Conservation (phyloP, 176 grass and related monocot genomes). For the Otatea glauca region DNA sequence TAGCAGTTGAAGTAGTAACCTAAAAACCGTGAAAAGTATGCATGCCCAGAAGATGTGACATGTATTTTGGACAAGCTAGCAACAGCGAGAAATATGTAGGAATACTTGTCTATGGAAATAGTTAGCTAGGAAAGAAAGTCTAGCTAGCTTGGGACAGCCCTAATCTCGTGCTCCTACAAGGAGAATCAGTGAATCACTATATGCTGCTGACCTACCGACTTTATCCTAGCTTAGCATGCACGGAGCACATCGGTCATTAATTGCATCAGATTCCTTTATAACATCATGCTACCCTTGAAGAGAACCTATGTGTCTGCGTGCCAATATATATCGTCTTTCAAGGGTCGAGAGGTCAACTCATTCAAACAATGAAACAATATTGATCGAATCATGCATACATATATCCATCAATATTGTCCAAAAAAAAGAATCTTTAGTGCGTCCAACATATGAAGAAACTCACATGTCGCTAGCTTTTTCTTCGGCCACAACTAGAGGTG, state of each 20-base stretch:
- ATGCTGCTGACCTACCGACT: constrained; percentile 16
- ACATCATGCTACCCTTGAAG: background rate
- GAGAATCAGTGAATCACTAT: background rate
- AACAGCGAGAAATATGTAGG: background rate
- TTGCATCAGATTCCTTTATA: constrained; percentile 16
- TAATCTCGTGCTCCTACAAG: background rate
- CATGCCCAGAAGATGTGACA: too few relatives aligned
- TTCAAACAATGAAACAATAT: background rate
- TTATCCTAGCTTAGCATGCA: background rate
- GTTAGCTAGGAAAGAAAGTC: background rate
- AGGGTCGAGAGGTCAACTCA: background rate
- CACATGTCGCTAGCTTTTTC: background rate
- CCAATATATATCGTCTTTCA: background rate
- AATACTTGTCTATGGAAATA: background rate
- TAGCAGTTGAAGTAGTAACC: too few relatives aligned
- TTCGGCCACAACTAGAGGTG: too few relatives aligned
- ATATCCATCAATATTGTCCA: background rate
- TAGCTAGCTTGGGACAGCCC: background rate
- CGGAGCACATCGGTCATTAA: constrained; percentile 32
- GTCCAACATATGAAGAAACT: background rate
- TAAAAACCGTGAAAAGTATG: too few relatives aligned
- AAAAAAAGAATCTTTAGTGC: background rate
- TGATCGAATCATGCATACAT: background rate
- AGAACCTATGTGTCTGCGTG: background rate
- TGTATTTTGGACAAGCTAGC: background rate